These are phyloP conservation scores for Dryas octopetala DNA, from an alignment of 306 rosid genomes.

Conservation along the genomic window DNA sequence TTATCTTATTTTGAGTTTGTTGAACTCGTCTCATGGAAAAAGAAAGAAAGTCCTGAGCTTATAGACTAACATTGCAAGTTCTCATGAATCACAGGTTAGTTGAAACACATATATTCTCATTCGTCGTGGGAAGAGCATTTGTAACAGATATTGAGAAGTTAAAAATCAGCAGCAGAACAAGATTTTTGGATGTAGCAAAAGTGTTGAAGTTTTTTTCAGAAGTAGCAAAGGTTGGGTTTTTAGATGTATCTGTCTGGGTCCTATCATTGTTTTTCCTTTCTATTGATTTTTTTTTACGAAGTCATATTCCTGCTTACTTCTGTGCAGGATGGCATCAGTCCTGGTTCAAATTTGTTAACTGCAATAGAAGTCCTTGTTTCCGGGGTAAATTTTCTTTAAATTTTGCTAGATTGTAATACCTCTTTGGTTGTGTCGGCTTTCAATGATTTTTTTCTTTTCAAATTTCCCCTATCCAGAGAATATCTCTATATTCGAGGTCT, in stretches of 20 bases:
- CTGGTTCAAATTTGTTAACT: conserved; percentile 89
- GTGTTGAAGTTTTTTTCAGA: conserved; percentile 76
- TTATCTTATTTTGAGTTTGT: conserved; percentile 5
- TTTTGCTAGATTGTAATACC: conserved; percentile 23
- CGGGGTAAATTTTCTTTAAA: conserved; percentile 63
- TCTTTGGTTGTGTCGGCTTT: conserved; percentile 9
- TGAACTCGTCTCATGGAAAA: conserved; percentile 2
- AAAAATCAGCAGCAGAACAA: conserved; percentile 77
- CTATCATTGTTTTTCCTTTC: conserved; percentile 5
- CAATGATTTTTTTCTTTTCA: not conserved
- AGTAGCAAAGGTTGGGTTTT: conserved; percentile 62
- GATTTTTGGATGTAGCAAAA: conserved; percentile 72
- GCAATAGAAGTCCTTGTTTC: conserved; percentile 89
- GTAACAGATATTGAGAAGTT: conserved; percentile 95
- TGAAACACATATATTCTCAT: conserved; percentile 97
- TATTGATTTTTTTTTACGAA: conserved; percentile 9
- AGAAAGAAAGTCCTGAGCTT: not conserved
- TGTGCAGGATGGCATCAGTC: conserved; percentile 80
- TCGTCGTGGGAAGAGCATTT: conserved; percentile 99
- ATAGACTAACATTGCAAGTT: conserved; percentile 32
- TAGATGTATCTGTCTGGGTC: conserved; percentile 25
- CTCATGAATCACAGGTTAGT: conserved; percentile 73
- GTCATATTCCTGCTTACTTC: conserved; percentile 27
- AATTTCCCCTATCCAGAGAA: not conserved
- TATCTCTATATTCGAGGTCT: not conserved